Percentiles rank a stretch among this genome's conserved stretches.
phyloP scores from a whole-genome alignment of 352 stramenopile genomes.

The Pythium insidiosum region DNA sequence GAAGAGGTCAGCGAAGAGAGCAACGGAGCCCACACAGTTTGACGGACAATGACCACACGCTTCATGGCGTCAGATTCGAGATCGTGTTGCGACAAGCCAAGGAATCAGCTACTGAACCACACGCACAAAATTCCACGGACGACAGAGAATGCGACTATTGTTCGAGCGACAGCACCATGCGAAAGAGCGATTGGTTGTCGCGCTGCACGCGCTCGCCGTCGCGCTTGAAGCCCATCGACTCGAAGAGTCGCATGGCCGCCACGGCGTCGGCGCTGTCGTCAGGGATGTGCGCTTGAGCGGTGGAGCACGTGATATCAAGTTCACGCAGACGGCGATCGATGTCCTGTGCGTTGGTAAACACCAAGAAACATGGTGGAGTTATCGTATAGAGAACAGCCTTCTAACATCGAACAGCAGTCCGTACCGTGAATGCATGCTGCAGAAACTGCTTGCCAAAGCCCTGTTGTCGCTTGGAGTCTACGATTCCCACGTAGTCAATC shows the following conservation, averaged over 20 bases:
- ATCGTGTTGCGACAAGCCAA: no score
- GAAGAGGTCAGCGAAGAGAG: no score
- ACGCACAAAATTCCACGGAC: no score
- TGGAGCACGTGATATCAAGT: slow-evolving; percentile 19
- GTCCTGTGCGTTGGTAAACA: no score
- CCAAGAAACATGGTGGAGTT: no score
- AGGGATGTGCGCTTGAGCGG: slow-evolving; percentile 31
- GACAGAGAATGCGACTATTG: slow-evolving; percentile 22
- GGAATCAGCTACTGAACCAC: no score
- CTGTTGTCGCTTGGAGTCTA: slow-evolving; percentile 38
- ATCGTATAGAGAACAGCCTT: no score
- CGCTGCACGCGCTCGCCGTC: slow-evolving; percentile 21
- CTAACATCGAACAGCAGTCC: no score
- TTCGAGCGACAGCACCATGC: slow-evolving; percentile 8
- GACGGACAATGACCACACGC: no score
- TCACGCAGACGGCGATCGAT: slow-evolving; percentile 31
- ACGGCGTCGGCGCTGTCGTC: slow-evolving; percentile 27
- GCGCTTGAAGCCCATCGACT: slow-evolving; percentile 40
- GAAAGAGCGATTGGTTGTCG: slow-evolving; percentile 16
- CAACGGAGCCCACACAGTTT: no score
- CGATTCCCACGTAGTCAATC: slow-evolving; percentile 54
- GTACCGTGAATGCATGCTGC: slow-evolving; percentile 22
- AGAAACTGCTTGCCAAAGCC: slow-evolving; percentile 49
- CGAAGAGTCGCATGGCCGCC: slow-evolving; percentile 37
- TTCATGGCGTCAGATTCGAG: no score